These are phyloP conservation scores for Amauroascus niger DNA, from an alignment of 2,329 filamentous ascomycete species.

Conservation along the genomic window DNA sequence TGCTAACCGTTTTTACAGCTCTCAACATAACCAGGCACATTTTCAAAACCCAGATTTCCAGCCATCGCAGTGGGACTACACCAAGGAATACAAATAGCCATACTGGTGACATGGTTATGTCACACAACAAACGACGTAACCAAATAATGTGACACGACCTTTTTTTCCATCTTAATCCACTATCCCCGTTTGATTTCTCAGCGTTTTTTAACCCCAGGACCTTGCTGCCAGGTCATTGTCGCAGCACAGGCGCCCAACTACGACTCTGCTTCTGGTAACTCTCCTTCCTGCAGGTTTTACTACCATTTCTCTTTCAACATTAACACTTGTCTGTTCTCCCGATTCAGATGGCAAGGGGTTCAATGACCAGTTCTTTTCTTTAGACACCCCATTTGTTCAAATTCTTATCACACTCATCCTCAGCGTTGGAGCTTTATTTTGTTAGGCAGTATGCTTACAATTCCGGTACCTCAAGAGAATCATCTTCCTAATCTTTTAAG, in stretches of 20 bases:
- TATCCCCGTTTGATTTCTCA: not conserved
- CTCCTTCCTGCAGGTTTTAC: too few relatives aligned
- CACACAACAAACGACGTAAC: constrained; percentile 11
- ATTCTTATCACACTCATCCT: not conserved
- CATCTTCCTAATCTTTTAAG: not conserved
- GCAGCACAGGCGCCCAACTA: not conserved
- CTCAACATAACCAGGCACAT: constrained; percentile 39
- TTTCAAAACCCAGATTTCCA: constrained; percentile 40
- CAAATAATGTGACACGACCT: constrained; percentile 12
- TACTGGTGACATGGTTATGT: not conserved
- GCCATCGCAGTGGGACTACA: constrained; percentile 36
- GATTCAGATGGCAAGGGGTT: not conserved
- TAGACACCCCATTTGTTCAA: not conserved
- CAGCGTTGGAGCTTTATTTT: not conserved
- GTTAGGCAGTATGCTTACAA: not conserved
- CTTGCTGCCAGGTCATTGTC: not conserved
- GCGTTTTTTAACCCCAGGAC: not conserved
- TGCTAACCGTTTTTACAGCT: constrained; percentile 24
- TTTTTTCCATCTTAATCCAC: not conserved
- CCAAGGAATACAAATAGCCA: constrained; percentile 27
- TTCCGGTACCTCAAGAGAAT: not conserved
- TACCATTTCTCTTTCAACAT: too few relatives aligned
- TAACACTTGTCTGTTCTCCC: not conserved
- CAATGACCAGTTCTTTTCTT: not conserved
- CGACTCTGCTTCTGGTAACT: too few relatives aligned